Evolutionary conservation across 306 rosid species (phyloP).

Genomic region (Vigna angularis): DNA sequence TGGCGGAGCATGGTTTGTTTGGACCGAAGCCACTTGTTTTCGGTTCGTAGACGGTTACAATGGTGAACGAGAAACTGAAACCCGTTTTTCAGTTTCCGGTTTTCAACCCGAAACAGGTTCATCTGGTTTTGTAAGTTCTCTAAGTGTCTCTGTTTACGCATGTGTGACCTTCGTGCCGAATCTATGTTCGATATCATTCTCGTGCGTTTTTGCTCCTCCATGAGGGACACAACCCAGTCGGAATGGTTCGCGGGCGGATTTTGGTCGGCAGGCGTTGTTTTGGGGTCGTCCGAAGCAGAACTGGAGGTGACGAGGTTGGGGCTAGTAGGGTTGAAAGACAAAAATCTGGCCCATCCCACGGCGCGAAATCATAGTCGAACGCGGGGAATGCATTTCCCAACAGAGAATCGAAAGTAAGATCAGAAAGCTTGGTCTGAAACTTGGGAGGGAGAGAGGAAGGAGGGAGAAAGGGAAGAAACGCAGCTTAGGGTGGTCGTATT

Average conservation of each 20-base stretch:
- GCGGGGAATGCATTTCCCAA: no score
- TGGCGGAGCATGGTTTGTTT: constrained; percentile 62
- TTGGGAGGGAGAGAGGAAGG: constrained; percentile 49
- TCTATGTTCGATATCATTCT: constrained; percentile 93
- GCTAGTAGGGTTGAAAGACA: no score
- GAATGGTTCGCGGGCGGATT: no score
- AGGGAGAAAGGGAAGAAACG: constrained; percentile 87
- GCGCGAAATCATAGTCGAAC: no score
- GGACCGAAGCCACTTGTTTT: constrained; percentile 64
- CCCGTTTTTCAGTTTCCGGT: constrained; percentile 70
- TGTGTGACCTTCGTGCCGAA: constrained; percentile 90
- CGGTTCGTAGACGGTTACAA: constrained; percentile 56
- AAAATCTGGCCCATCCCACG: no score
- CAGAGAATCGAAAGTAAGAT: constrained; percentile 54
- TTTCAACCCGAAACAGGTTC: constrained; percentile 68
- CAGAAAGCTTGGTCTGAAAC: constrained; percentile 63
- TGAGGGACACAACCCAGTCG: constrained; percentile 25
- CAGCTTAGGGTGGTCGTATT: constrained; percentile 59
- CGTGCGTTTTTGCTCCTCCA: constrained; percentile 70
- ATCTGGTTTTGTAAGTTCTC: constrained; percentile 80
- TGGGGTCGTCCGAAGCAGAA: no score
- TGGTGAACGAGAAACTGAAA: constrained; percentile 60
- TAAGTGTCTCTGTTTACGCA: constrained; percentile 86
- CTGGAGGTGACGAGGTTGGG: no score
- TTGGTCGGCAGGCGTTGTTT: no score